Evolutionary conservation across 75 land plant species (phyloP).

Genomic region (Cunninghamia lanceolata): DNA sequence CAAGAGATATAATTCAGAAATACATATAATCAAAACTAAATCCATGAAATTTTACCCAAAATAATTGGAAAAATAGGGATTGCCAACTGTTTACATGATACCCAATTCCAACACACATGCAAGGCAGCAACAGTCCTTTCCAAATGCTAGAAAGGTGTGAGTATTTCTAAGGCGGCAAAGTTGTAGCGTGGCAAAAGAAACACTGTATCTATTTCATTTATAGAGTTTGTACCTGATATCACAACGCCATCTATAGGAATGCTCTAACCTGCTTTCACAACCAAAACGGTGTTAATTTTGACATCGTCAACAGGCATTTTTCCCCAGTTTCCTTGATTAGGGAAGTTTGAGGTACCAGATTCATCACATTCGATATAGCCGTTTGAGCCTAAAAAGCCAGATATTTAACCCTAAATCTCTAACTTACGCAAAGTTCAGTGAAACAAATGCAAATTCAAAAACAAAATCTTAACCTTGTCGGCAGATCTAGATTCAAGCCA

Average conservation of each 20-base stretch:
- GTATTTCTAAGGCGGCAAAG: too few species aligned
- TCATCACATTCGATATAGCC: constrained; percentile 71
- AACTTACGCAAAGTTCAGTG: not conserved
- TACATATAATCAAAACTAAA: too few species aligned
- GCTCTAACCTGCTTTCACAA: constrained; percentile 87
- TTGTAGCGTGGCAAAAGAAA: too few species aligned
- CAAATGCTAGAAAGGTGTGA: too few species aligned
- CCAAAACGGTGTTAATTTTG: constrained; percentile 48
- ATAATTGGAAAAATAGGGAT: too few species aligned
- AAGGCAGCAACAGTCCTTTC: too few species aligned
- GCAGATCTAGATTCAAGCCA: too few species aligned
- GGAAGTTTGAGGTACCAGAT: constrained; percentile 75
- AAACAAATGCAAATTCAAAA: not conserved
- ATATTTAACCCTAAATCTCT: not conserved
- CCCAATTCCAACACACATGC: too few species aligned
- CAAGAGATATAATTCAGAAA: too few species aligned
- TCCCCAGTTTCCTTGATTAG: constrained; percentile 66
- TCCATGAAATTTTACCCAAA: too few species aligned
- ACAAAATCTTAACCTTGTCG: constrained; percentile 69
- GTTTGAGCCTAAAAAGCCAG: constrained; percentile 55
- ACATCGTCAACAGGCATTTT: constrained; percentile 61
- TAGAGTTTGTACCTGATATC: constrained; percentile 67
- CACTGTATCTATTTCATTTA: too few species aligned
- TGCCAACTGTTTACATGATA: too few species aligned
- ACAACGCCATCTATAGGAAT: constrained; percentile 92